Evolutionary conservation across 345 rosid genomes (phyloP).

Genomic region (Eucalyptus leucophloia): DNA sequence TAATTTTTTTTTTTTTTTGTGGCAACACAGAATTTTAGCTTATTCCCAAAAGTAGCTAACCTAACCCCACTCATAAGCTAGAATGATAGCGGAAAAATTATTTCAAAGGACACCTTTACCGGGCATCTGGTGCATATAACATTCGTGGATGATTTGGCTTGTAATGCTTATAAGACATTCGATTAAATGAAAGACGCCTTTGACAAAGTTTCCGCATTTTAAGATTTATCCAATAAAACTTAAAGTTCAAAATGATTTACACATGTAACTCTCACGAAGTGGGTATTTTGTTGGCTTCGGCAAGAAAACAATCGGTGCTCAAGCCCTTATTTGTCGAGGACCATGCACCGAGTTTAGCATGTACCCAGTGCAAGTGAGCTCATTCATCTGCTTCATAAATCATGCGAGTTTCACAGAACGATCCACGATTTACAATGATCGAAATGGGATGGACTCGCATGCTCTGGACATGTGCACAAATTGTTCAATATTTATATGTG

Average conservation of each 20-base stretch:
- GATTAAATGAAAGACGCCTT: not conserved
- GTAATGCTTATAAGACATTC: not conserved
- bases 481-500: no score
- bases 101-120: no score
- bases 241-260: not conserved
- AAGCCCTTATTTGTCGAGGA: not conserved
- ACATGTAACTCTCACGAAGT: accelerated
- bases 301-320: not conserved
- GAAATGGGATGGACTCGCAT: no score
- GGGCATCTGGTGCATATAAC: no score
- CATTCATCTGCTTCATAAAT: not conserved
- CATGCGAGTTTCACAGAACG: not conserved
- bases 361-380: not conserved
- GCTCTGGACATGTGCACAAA: not conserved
- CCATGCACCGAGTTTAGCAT: not conserved
- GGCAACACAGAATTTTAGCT: not conserved
- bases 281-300: not conserved
- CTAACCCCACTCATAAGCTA: not conserved
- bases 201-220: not conserved
- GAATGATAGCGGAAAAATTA: not conserved
- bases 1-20: not conserved
- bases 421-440: not conserved
- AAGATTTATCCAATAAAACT: not conserved
- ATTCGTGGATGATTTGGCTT: no score
- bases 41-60: not conserved